These are phyloP conservation scores for Venturiaceae sp. DNA, from an alignment of 2,329 filamentous ascomycete species.

Conservation along the genomic window DNA sequence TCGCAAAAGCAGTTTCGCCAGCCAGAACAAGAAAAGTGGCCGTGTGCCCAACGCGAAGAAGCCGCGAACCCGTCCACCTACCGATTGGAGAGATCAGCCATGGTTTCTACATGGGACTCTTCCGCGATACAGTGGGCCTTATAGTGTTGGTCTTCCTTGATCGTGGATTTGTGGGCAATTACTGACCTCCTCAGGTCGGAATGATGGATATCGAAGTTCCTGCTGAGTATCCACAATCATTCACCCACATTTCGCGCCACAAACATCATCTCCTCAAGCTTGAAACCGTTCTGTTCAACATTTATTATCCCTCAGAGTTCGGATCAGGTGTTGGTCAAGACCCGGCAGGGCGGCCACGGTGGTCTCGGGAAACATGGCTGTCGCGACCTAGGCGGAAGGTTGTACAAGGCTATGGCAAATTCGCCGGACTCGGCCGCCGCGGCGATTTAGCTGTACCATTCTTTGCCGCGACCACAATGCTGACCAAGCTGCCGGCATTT, in stretches of 20 bases:
- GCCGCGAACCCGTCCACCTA: conserved; percentile 37
- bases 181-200: conserved; percentile 22
- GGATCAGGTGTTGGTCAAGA: conserved; percentile 27
- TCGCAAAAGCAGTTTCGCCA: not conserved
- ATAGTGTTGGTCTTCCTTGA: conserved; percentile 22
- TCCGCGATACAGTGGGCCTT: conserved; percentile 43
- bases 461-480: conserved; percentile 49
- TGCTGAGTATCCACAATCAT: conserved; percentile 33
- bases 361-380: conserved; percentile 52
- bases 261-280: conserved; percentile 39
- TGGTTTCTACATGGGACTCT: conserved; percentile 33
- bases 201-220: conserved; percentile 48
- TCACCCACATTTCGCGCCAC: conserved; percentile 41
- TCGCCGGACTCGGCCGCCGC: conserved; percentile 41
- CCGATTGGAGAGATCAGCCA: conserved; percentile 37
- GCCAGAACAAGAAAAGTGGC: not conserved
- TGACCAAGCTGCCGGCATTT: conserved; percentile 55
- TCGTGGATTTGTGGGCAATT: not conserved
- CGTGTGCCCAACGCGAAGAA: conserved; percentile 33
- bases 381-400: conserved; percentile 46
- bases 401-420: conserved; percentile 53
- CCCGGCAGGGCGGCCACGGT: conserved; percentile 31
- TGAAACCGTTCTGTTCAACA: conserved; percentile 52
- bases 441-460: conserved; percentile 40
- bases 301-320: conserved; percentile 54